Conservation (phyloP, 2,329 filamentous ascomycete genomes). For the Xylaria sp. region DNA sequence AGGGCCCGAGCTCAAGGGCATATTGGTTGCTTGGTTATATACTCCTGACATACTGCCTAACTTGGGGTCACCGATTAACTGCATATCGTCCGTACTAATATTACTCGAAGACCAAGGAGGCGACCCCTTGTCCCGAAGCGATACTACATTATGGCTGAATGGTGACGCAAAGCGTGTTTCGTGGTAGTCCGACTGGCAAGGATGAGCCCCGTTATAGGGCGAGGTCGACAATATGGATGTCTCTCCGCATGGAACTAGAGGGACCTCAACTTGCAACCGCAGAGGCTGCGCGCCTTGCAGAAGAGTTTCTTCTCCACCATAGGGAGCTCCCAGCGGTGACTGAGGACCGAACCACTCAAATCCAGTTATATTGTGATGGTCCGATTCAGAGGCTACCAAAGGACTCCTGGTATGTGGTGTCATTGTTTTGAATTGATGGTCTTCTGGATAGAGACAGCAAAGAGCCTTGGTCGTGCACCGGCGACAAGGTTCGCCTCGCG, state of each 20-base stretch:
- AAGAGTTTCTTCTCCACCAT: background rate
- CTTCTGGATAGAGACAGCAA: conserved; percentile 46
- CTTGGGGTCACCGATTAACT: background rate
- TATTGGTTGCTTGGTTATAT: conserved; percentile 3
- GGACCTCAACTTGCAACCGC: conserved; percentile 3
- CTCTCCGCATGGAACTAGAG: background rate
- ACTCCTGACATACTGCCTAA: background rate
- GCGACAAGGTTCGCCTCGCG: conserved; percentile 46
- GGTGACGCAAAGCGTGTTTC: conserved; percentile 3
- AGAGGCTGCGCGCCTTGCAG: background rate
- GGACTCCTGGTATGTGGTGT: conserved; percentile 1
- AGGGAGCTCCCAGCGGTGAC: background rate
- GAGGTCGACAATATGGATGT: conserved; percentile 2
- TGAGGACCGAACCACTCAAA: background rate
- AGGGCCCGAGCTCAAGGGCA: background rate
- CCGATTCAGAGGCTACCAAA: conserved; percentile 4
- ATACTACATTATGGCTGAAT: background rate
- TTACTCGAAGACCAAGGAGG: background rate
- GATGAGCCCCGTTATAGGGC: background rate
- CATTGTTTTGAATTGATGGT: conserved; percentile 35
- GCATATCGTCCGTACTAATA: background rate
- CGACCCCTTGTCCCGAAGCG: background rate
- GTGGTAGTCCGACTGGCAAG: background rate
- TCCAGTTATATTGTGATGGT: background rate
- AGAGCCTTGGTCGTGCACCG: conserved; percentile 45